Conservation (phyloP, 495 filamentous ascomycete species). For the Trichoderma asperelloides region DNA sequence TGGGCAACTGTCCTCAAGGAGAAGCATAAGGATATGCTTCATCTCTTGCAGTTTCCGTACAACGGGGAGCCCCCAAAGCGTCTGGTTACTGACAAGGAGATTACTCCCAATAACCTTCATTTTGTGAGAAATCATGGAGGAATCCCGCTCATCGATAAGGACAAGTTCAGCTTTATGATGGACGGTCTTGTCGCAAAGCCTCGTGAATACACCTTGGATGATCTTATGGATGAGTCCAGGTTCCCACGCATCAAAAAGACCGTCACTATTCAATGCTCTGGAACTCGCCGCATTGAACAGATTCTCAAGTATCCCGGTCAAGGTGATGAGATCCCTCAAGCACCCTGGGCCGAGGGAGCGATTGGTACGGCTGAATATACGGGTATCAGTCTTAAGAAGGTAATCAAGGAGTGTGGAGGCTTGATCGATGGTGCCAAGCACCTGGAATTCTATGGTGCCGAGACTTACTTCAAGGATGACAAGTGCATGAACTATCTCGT, state of each 20-base stretch:
- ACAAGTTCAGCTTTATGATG: slow-evolving; percentile 41
- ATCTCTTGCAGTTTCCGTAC: slow-evolving; percentile 62
- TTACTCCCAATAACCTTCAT: slow-evolving; percentile 52
- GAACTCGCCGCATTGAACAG: slow-evolving; percentile 61
- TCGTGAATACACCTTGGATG: slow-evolving; percentile 42
- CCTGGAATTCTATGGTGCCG: slow-evolving; percentile 54
- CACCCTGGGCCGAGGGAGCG: slow-evolving; percentile 58
- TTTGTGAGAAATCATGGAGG: slow-evolving; percentile 61
- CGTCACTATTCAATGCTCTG: slow-evolving; percentile 58
- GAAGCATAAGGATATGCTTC: slow-evolving; percentile 57
- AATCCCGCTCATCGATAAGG: slow-evolving; percentile 51
- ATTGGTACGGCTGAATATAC: slow-evolving; percentile 56
- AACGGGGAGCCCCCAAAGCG: slow-evolving; percentile 53
- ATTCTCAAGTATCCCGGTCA: slow-evolving; percentile 54
- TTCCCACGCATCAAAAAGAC: slow-evolving; percentile 49
- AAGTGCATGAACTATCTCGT: slow-evolving; percentile 55
- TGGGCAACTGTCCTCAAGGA: slow-evolving; percentile 52
- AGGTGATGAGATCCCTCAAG: slow-evolving; percentile 60
- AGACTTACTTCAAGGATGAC: slow-evolving; percentile 60
- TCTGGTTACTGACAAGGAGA: slow-evolving; percentile 19
- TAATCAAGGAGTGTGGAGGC: slow-evolving; percentile 59
- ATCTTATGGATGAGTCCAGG: slow-evolving; percentile 44
- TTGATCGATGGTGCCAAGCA: slow-evolving; percentile 46
- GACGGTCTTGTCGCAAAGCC: slow-evolving; percentile 50
- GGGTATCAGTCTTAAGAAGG: slow-evolving; percentile 54